Base-by-base conservation (phyloP, 208 protist species). In the Wallacemonas sp. region DNA sequence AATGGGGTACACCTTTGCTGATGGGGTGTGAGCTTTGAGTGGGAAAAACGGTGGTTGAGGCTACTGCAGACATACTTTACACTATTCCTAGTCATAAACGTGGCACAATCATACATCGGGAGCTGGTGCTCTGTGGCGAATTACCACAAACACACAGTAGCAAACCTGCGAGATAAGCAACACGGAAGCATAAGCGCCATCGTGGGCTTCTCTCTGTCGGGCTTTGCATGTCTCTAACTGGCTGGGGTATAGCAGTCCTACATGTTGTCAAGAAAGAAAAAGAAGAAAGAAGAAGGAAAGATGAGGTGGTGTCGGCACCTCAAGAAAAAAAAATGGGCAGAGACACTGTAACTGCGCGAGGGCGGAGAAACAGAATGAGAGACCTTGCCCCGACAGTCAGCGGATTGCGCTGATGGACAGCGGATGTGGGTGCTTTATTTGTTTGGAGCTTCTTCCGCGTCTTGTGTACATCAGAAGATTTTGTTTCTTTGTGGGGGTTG, bases 321-420 rank as follows among this genome's bases (percentile, higher is more conserved):
- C 7, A 41, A 41, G 10, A 41, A 14, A 14, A 41, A 41, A n/a
- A n/a, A n/a, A n/a, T n/a, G n/a, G n/a, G n/a, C n/a, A n/a, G n/a
- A n/a, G n/a, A n/a, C n/a, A n/a, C n/a, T n/a, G n/a, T n/a, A n/a
- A n/a, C n/a, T n/a, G n/a, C n/a, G n/a, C n/a, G n/a, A n/a, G n/a
- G n/a, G n/a, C n/a, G n/a, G 36, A 41, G 36, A 41, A 41, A 41
- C 7, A 41, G 10, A 14, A 41, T 16, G 36, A 41, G 14, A 14
- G 36, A 41, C 7, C 36, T 7, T 41, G 14, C 36, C 36, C 10
- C 10, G 36, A 41, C 10, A 22, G 16, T 48, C 48, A 26, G 48
- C 48, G n/a, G 48, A 55, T 55, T 55, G 48, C 48, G 25, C 48
- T 44, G 52, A 41, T 61, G 26, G 23, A 61, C 16, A 72, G 73